phyloP scores from a whole-genome alignment of 1,284 basidiomycete species.

The Tausonia pullulans region DNA sequence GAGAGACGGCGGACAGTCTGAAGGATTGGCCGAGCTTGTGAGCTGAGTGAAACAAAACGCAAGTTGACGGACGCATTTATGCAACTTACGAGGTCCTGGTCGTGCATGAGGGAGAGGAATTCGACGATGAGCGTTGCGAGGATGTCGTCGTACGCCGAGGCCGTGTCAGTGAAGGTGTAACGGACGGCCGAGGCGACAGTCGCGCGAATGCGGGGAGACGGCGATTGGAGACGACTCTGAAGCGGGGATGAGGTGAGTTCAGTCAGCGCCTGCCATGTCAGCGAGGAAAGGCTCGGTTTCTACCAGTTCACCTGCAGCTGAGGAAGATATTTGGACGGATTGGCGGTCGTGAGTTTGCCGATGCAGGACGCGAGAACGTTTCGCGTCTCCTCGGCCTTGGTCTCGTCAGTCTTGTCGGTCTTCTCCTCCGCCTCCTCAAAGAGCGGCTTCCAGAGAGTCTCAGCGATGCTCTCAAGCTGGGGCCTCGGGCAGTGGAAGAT shows the following conservation, averaged over 20 bases:
- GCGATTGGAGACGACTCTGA: constrained; percentile 47
- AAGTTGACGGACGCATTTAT: too few relatives aligned
- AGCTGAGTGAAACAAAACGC: neutral
- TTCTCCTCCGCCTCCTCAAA: constrained; percentile 56
- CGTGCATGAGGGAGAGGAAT: constrained; percentile 77
- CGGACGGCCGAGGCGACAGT: constrained; percentile 88
- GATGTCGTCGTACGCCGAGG: constrained; percentile 73
- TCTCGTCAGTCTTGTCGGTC: constrained; percentile 4
- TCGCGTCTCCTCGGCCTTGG: constrained; percentile 34
- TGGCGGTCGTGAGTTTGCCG: constrained; percentile 83
- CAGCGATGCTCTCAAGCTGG: constrained; percentile 72
- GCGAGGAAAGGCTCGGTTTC: neutral
- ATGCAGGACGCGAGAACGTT: constrained; percentile 95
- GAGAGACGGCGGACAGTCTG: constrained; percentile 79
- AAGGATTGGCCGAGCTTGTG: neutral
- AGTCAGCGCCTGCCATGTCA: constrained; percentile 9
- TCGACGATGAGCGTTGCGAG: constrained; percentile 76
- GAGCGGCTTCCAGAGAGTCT: constrained; percentile 77
- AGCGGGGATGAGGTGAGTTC: constrained; percentile 15
- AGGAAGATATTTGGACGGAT: constrained; percentile 76
- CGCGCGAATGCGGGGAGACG: constrained; percentile 58
- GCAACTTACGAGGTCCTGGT: constrained; percentile 62
- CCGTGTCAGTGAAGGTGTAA: constrained; percentile 85
- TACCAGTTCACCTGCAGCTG: constrained; percentile 62
- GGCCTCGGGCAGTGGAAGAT: constrained; percentile 77